Conservation (phyloP, 805 yeast genomes). For the Pichia manshurica region DNA sequence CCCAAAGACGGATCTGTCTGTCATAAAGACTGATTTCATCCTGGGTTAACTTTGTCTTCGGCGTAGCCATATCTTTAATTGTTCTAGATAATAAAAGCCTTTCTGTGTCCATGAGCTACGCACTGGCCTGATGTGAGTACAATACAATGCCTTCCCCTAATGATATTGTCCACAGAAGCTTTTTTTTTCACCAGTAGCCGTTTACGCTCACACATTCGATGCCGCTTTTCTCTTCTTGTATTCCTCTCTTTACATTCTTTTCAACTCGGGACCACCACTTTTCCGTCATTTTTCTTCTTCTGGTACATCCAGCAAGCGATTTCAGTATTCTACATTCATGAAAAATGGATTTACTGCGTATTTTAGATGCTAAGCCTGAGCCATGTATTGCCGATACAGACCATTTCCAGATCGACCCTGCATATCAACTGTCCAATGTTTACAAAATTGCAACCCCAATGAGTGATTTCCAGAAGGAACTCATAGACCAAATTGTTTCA, state of each 20-base stretch:
- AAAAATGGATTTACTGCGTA: conserved; percentile 65
- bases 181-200: background rate
- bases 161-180: background rate
- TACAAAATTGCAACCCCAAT: conserved; percentile 78
- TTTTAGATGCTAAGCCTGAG: conserved; percentile 79
- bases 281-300: no score
- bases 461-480: conserved; percentile 79
- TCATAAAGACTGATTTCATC: conserved; percentile 92
- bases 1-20: conserved; percentile 94
- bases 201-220: background rate
- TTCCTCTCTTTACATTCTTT: background rate
- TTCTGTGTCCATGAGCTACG: no score
- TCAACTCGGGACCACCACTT: no score
- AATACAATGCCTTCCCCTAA: background rate
- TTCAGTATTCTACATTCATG: no score
- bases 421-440: conserved; percentile 46
- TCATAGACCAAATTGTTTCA: conserved; percentile 87
- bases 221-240: background rate
- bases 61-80: background rate
- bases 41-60: conserved; percentile 11
- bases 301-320: no score
- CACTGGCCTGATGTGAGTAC: no score
- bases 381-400: conserved; percentile 66
- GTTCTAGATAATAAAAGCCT: no score
- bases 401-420: conserved; percentile 33